phyloP scores from a whole-genome alignment of 1,139 yeast genomes.

The Tardiomyces blankii region DNA sequence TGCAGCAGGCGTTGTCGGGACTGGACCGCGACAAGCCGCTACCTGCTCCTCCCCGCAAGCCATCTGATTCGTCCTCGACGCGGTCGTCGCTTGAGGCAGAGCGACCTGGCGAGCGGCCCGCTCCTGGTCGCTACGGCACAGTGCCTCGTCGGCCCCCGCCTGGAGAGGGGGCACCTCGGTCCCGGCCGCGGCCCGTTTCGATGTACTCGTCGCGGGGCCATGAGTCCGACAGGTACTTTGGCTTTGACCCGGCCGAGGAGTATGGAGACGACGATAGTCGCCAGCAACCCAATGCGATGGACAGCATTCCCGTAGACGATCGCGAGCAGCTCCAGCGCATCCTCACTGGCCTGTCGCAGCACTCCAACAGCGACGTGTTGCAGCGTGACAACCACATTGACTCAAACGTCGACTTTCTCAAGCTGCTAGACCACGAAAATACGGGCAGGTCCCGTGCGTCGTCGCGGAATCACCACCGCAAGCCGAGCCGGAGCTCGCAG shows the following conservation, averaged over 20 bases:
- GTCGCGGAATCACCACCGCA: not conserved
- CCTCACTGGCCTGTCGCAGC: constrained; percentile 26
- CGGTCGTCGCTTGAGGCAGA: not conserved
- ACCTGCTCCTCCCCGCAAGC: not conserved
- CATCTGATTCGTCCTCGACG: not conserved
- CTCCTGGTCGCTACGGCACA: not conserved
- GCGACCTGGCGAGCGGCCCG: not conserved
- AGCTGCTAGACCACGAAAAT: constrained; percentile 34
- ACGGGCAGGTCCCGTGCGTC: constrained; percentile 19
- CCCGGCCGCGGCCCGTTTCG: not conserved
- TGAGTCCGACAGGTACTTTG: not conserved
- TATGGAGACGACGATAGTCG: not conserved
- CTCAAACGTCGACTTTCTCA: constrained; percentile 49
- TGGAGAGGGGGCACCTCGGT: not conserved
- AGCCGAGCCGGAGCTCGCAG: not conserved
- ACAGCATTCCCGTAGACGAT: constrained; percentile 10
- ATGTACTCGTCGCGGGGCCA: not conserved
- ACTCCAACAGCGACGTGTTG: constrained; percentile 23
- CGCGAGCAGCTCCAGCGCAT: constrained; percentile 23
- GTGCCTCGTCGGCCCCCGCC: not conserved
- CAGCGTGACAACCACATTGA: constrained; percentile 28
- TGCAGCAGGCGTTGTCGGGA: not conserved
- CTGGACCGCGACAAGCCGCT: not conserved
- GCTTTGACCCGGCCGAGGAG: not conserved
- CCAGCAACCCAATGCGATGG: not conserved